A percentile compares a stretch with the other conserved stretches of the same genome.
Conservation (phyloP, 2,329 filamentous ascomycete genomes). For the Anisogramma anomala region DNA sequence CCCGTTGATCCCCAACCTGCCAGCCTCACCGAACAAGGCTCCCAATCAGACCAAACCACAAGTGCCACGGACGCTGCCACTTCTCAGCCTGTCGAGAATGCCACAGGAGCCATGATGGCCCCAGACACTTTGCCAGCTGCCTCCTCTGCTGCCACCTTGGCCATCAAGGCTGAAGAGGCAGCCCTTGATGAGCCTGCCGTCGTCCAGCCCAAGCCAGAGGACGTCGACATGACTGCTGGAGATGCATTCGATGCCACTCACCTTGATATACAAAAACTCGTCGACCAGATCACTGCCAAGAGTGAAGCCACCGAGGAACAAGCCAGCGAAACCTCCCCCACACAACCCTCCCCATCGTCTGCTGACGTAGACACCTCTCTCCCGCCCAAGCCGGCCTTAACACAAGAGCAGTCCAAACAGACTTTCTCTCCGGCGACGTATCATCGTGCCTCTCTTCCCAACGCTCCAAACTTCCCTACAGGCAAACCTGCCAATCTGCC, state of each 20-base stretch:
- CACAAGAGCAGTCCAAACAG: slow-evolving; percentile 17
- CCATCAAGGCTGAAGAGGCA: slow-evolving; percentile 5
- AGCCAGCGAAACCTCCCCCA: slow-evolving; percentile 12
- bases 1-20: slow-evolving; percentile 18
- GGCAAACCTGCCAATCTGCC: slow-evolving; percentile 5
- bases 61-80: slow-evolving; percentile 5
- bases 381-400: slow-evolving; percentile 21
- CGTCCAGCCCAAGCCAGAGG: slow-evolving; percentile 12
- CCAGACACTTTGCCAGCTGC: slow-evolving; percentile 9
- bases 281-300: slow-evolving; percentile 25
- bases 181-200: slow-evolving; percentile 2
- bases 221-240: slow-evolving; percentile 11
- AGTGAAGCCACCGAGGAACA: slow-evolving; percentile 17
- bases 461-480: slow-evolving; percentile 10
- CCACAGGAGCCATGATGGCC: slow-evolving; percentile 2
- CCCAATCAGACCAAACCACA: slow-evolving; percentile 7
- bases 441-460: slow-evolving; percentile 14
- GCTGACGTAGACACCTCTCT: slow-evolving; percentile 19
- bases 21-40: slow-evolving; percentile 9
- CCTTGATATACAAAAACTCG: slow-evolving; percentile 26
- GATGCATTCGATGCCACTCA: slow-evolving; percentile 15
- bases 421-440: slow-evolving; percentile 12
- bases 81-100: slow-evolving; percentile 6
- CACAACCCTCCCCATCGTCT: slow-evolving; percentile 13
- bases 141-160: not conserved